Percentiles rank a stretch among this genome's conserved stretches.
Evolutionary conservation across 352 stramenopile genomes (phyloP).

Genomic region (Aphanomyces astaci): DNA sequence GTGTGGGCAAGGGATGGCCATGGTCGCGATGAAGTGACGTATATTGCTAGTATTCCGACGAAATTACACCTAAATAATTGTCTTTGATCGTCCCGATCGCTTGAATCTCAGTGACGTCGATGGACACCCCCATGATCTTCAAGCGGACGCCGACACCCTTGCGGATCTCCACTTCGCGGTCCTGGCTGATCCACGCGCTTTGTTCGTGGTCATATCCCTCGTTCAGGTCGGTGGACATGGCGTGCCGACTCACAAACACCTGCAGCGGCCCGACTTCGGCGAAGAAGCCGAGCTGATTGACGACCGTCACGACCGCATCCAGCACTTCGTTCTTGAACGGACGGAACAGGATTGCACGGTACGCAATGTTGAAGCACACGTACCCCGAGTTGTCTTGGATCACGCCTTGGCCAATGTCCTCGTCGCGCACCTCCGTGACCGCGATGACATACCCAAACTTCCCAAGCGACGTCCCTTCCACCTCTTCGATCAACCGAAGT

Average conservation of each 20-base stretch:
- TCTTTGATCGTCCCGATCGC: constrained; percentile 98
- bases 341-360: constrained; percentile 93
- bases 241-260: constrained; percentile 96
- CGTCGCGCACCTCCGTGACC: constrained; percentile 93
- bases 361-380: constrained; percentile 95
- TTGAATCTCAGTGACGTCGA: constrained; percentile 96
- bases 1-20: constrained; percentile 9
- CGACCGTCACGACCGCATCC: constrained; percentile 94
- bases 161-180: constrained; percentile 96
- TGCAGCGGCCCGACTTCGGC: constrained; percentile 92
- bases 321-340: constrained; percentile 98
- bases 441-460: constrained; percentile 97
- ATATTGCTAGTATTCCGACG: constrained; percentile 43
- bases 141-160: constrained; percentile 92
- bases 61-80: constrained; percentile 97
- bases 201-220: constrained; percentile 94
- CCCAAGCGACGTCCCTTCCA: constrained; percentile 93
- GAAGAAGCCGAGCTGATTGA: constrained; percentile 96
- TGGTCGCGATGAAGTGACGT: background rate
- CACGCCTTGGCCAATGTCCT: constrained; percentile 94
- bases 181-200: constrained; percentile 96
- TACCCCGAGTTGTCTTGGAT: constrained; percentile 98
- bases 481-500: constrained; percentile 92
- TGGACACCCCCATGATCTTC: constrained; percentile 95
- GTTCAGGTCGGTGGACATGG: constrained; percentile 91